Evolutionary conservation across 169 alveolate species (phyloP).

Genomic region (Eimeria sp.): DNA sequence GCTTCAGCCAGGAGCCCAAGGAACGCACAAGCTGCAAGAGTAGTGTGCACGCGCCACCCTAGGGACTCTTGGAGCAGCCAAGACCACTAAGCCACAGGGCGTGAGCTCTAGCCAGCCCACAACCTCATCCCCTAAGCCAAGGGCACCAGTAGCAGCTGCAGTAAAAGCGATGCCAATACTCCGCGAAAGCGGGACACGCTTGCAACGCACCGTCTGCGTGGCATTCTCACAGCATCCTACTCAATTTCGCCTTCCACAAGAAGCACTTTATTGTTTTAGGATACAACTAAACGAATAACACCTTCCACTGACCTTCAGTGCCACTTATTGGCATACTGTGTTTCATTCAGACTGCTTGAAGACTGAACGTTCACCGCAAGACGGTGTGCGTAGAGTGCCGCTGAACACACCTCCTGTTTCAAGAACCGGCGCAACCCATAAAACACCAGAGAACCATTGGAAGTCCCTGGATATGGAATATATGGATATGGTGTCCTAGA

Average conservation of each 20-base stretch:
- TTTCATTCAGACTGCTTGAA: neutral
- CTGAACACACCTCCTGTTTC: neutral
- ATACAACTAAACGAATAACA: neutral
- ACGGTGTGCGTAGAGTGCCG: neutral
- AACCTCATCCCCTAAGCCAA: neutral
- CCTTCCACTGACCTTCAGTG: neutral
- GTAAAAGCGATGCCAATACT: neutral
- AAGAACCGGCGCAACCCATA: neutral
- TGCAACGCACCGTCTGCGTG: neutral
- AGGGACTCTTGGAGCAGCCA: neutral
- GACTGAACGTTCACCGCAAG: neutral
- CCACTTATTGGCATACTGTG: neutral
- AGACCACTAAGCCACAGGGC: neutral
- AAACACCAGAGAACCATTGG: neutral
- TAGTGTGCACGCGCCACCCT: neutral
- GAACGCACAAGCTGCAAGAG: neutral
- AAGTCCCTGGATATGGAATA: too few relatives aligned
- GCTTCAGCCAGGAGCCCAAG: neutral
- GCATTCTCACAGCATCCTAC: neutral
- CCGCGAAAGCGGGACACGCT: neutral
- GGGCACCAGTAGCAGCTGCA: neutral
- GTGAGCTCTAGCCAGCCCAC: neutral
- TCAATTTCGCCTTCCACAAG: neutral
- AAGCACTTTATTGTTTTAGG: neutral
- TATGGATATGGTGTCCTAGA: neutral